Base-by-base conservation (phyloP, 2,329 filamentous ascomycete genomes). In the Pseudogymnoascus sp. region DNA sequence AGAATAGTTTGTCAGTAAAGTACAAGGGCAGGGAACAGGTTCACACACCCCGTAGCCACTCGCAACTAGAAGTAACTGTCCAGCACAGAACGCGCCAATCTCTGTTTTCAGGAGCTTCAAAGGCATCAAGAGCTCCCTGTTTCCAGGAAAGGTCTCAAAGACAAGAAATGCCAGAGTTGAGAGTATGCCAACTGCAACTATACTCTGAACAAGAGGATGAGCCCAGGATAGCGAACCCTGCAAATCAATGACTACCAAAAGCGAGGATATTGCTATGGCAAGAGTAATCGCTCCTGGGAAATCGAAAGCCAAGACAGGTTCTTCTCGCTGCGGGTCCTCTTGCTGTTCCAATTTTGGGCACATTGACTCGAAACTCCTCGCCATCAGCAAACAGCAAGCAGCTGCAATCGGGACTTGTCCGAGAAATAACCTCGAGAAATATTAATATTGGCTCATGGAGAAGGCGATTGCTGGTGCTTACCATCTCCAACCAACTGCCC, bases 101-200 rank as follows among this genome's bases (percentile, higher is more conserved):
- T 66, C 65, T 33, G 66, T 67, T 40, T 63, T 67, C 61, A 67
- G 44, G 19, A 67, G 63, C 31, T 62, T 44, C 29, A 67, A 61
- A 37, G 66, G 66, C 29, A 67, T 67, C 60, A 67, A 61, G 62
- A 63, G 65, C 59, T 67, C 62, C 11, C 66, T 50, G n/a, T 62
- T 62, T n/a, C 65, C 66, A 2, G 66, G 65, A 53, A 42, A 67
- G 26, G 60, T 63, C 59, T 67, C 66, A 26, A 67, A 63, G 16
- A 31, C 31, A 62, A 66, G 40, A 44, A 67, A 67, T 11, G 40
- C 56, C 24, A 65, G 3, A 14, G 62, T 44, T 13, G 65, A 64
- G 10, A 65, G 8, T 38, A 35, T n/a, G 14, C 66, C 66, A 62
- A 60, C 59, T 37, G 62, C 59, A 13, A 61, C 53, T 14, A 65